Base-by-base conservation (phyloP, 2,329 filamentous ascomycete genomes). In the Xylariomycetidae sp. region DNA sequence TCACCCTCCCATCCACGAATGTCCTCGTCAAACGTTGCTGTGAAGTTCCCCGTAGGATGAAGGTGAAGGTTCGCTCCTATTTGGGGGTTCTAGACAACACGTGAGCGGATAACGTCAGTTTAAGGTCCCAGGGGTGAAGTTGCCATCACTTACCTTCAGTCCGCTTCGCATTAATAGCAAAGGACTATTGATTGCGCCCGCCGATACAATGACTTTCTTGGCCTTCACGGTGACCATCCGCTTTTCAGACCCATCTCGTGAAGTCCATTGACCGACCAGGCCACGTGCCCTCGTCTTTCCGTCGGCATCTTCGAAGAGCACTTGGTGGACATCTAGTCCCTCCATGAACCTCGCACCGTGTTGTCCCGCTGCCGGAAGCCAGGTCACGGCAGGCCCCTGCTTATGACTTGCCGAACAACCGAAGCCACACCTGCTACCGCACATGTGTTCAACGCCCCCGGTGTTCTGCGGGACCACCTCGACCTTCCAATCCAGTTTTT, bases 21-120 rank as follows among this genome's bases (percentile, higher is more conserved):
- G 22, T 85, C 80, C 38, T 88, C 70, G 20, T 82, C 69, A 57
- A 82, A 88, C n/a, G 80, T 67, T 3, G 74, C 84, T 4, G 59
- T 57, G 5, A 80, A 49, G 7, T 69, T 54, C 50, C 70, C 73
- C 51, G 80, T 81, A 2, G 88, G 90, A 52, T 97, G 90, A 1
- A 95, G 59, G 49, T 92, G 71, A 4, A 96, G 74, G 49, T 96
- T 86, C 6, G 72, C 74, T 16, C 90, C 90, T 42, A 96, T 82
- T 36, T 95, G 81, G 4, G 71, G 70, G 54, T 95, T 95, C 66
- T 79, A 50, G 11, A n/a, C n/a, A 25, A 16, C 2, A 15, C n/a
- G n/a, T n/a, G n/a, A n/a, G n/a, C n/a, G n/a, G n/a, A n/a, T n/a
- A n/a, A n/a, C n/a, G n/a, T n/a, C n/a, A 13, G 8, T 23, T 23